Base-by-base conservation (phyloP, 192 early-diverging fungal genomes). In the Rhizoclosmatium globosum region DNA sequence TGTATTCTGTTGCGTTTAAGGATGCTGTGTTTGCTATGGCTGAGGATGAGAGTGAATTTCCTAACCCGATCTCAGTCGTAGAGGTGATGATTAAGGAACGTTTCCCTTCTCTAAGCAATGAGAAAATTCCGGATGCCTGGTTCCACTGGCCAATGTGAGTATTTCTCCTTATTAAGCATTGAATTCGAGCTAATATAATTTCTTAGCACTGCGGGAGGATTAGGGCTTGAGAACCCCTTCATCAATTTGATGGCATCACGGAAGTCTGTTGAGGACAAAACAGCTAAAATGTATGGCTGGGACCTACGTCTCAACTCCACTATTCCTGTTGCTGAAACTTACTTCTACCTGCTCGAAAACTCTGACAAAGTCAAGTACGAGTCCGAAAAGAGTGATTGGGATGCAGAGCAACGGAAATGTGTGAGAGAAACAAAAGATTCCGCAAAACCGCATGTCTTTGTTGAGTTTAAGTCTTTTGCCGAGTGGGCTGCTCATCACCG, bases 61-160 rank as follows among this genome's bases (percentile, higher is more conserved):
- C 50, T 13, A 53, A 53, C 50, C 50, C 50, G 50, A 53, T 53
- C 17, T 7, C 50, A 13, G 50, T 53, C 9, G 50, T 53, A 17
- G 50, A 53, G 17, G 50, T 7, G 17, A 53, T 53, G 50, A 53
- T 53, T 17, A 53, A 53, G 50, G 50, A 53, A 17, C 6, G 50
- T 13, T 53, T 53, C 50, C 50, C 50, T 13, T 7, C 50, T 7
- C 50, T 53, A 13, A 13, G 9, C 50, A 53, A 53, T 7, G 50
- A 53, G 17, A 53, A 53, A 17, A 53, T 53, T 53, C 50, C 50
- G 17, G 50, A 53, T 17, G 50, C 50, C 17, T 53, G 50, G 50
- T 53, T 53, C 50, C 50, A 53, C 17, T 53, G 50, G 50, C 50
- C 50, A 53, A 53, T 53, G 50, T 53, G 50, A 53, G 50, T 53